A percentile compares a stretch with the other conserved stretches of the same genome.
These are phyloP conservation scores for Coniochaeta sp. DNA, from an alignment of 2,329 filamentous ascomycete genomes.

Conservation along the genomic window DNA sequence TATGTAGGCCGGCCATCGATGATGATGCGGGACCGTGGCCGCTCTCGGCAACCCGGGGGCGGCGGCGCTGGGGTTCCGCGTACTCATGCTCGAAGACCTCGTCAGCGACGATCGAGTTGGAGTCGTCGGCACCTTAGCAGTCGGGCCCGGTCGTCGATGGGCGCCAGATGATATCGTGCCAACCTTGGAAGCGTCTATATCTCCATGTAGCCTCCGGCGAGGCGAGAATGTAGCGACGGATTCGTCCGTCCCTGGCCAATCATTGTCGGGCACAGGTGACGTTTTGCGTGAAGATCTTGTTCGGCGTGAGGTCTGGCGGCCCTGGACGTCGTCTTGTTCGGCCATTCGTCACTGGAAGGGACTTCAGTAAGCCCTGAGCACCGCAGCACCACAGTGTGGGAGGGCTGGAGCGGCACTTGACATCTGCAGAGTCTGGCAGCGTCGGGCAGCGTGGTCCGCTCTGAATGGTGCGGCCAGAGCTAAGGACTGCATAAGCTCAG, in stretches of 20 bases:
- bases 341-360: conserved; percentile 21
- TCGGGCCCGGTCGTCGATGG: conserved; percentile 10
- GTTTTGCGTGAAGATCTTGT: conserved; percentile 15
- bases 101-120: conserved; percentile 10
- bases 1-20: conserved; percentile 13
- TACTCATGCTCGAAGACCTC: conserved; percentile 19
- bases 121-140: conserved; percentile 8
- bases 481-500: neutral
- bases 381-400: conserved; percentile 5
- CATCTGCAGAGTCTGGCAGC: conserved; percentile 6
- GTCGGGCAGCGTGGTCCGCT: conserved; percentile 16
- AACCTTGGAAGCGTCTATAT: conserved; percentile 14
- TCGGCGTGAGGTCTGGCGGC: conserved; percentile 16
- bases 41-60: conserved; percentile 17
- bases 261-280: conserved; percentile 14
- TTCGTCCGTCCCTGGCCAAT: conserved; percentile 19
- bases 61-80: conserved; percentile 19
- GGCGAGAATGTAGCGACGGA: conserved; percentile 18
- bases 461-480: conserved; percentile 15
- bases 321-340: conserved; percentile 17
- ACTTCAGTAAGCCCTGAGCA: conserved; percentile 3
- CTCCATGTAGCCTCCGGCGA: conserved; percentile 18
- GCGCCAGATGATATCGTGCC: neutral
- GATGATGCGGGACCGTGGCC: conserved; percentile 9
- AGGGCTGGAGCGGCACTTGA: conserved; percentile 1